Conservation (phyloP, 352 stramenopile genomes). For the Phytopythium vexans region DNA sequence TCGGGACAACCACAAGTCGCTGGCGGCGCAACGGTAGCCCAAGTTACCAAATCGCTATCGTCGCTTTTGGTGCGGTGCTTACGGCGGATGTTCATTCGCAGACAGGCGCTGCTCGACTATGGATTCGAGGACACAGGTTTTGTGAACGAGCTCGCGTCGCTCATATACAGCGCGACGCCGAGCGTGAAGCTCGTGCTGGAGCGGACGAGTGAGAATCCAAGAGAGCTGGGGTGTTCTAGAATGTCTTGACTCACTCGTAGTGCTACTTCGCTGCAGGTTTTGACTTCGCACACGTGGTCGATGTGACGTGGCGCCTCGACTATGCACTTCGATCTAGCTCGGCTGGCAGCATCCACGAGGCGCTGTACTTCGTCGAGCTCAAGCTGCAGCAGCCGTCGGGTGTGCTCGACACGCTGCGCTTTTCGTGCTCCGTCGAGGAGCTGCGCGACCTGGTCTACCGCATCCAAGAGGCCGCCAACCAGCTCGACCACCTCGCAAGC, state of each 20-base stretch:
- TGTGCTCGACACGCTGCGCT: slow-evolving; percentile 30
- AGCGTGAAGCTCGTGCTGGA: slow-evolving; percentile 26
- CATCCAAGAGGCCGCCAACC: slow-evolving; percentile 58
- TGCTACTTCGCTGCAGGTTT: slow-evolving; percentile 30
- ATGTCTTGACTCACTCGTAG: background rate
- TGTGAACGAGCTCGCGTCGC: slow-evolving; percentile 17
- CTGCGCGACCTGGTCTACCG: slow-evolving; percentile 67
- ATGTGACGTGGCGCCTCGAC: slow-evolving; percentile 70
- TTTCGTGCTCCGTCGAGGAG: slow-evolving; percentile 70
- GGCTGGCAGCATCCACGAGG: slow-evolving; percentile 50
- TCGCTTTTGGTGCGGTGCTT: background rate
- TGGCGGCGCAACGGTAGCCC: slow-evolving; percentile 13
- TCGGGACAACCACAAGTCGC: slow-evolving; percentile 11
- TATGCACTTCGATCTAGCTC: slow-evolving; percentile 58
- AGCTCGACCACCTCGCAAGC: slow-evolving; percentile 52
- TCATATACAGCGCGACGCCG: slow-evolving; percentile 13
- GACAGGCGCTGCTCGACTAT: slow-evolving; percentile 23
- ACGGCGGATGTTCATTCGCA: background rate
- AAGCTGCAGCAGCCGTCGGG: slow-evolving; percentile 42
- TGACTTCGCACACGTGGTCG: slow-evolving; percentile 72
- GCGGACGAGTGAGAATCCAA: slow-evolving; percentile 23
- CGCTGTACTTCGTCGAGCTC: slow-evolving; percentile 65
- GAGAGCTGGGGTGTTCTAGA: background rate
- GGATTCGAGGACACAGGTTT: slow-evolving; percentile 27
- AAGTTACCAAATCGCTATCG: slow-evolving; percentile 11